These are phyloP conservation scores for Biancaea sappan DNA, from an alignment of 306 rosid genomes.

Conservation along the genomic window DNA sequence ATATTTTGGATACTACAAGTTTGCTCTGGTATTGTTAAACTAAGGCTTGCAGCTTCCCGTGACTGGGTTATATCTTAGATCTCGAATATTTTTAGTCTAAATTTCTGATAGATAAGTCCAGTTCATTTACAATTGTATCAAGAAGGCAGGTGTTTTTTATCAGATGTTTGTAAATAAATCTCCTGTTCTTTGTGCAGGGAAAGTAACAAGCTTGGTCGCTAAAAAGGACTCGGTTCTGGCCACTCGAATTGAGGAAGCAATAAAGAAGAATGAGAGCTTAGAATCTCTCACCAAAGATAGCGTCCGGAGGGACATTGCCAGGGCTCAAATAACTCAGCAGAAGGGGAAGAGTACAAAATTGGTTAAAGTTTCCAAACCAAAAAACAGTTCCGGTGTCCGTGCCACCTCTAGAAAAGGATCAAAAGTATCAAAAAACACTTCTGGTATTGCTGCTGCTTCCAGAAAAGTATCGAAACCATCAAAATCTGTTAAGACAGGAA, in stretches of 20 bases:
- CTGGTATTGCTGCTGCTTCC: conserved; percentile 31
- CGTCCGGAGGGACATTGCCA: conserved; percentile 63
- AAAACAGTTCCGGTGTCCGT: conserved; percentile 41
- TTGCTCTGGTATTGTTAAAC: background rate
- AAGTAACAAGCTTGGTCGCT: conserved; percentile 89
- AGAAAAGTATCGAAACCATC: conserved; percentile 38
- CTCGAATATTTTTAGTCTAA: conserved; percentile 7
- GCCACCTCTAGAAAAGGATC: conserved; percentile 30
- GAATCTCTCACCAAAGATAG: conserved; percentile 74
- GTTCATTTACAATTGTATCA: background rate
- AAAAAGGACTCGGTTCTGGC: conserved; percentile 69
- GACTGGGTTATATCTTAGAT: conserved; percentile 7
- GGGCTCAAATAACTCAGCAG: conserved; percentile 62
- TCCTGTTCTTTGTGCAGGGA: conserved; percentile 57
- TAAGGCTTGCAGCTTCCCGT: background rate
- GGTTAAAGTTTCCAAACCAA: conserved; percentile 49
- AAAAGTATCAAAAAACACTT: conserved; percentile 36
- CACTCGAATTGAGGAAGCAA: conserved; percentile 83
- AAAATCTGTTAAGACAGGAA: conserved; percentile 45
- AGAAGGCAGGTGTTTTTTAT: background rate
- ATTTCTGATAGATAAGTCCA: background rate
- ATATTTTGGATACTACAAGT: background rate
- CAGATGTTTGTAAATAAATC: background rate
- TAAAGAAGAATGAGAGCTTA: conserved; percentile 87
- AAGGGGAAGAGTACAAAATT: conserved; percentile 50